Evolutionary conservation across 441 rosid species (phyloP), one percentile per base, ranked within the genome.

Genomic region (Gossypium schwendimanii): DNA sequence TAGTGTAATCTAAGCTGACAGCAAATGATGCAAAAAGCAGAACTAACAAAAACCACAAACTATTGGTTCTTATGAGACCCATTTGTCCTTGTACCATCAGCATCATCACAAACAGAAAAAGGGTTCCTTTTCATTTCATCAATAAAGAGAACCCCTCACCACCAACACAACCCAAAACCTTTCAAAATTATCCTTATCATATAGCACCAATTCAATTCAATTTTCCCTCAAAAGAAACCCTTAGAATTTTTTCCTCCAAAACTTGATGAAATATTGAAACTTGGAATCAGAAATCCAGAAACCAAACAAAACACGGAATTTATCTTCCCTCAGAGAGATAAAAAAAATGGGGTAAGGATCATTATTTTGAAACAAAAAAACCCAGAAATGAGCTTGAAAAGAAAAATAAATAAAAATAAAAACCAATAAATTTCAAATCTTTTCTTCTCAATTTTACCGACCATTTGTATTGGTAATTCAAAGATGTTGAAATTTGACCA

Each of bases 111-210:
- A 69, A 18, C 86, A 75, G 23, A 45, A 67, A 26, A 67, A 8
- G 47, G 64, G 58, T 20, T 73, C 72, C 86, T 79, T 82, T 71
- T 84, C 91, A 91, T 88, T 82, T 87, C 89, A 86, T 86, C 72
- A 76, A 72, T 69, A 31, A 45, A 77, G 67, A 73, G 81, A 80
- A 79, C 74, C 81, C 74, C 24, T 26, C 55, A 72, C 74, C 72
- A 49, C 76, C 71, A 68, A 50, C 24, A 68, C 71, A 54, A 72
- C 17, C 49, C 77, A 71, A 82, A 81, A 78, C 78, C 85, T 75
- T 49, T 49, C 36, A n/a, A 73, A 54, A 44, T 18, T 73, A 69
- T 69, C 71, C 62, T 68, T 57, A 12, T 12, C 24, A 44, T 63
- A 47, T 76, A 69, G 60, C 73, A 45, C 18, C 66, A 41, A 44